Evolutionary conservation across 2,329 filamentous ascomycete species (phyloP), one percentile per base, ranked within the genome.

Genomic region (Xylaria digitata): DNA sequence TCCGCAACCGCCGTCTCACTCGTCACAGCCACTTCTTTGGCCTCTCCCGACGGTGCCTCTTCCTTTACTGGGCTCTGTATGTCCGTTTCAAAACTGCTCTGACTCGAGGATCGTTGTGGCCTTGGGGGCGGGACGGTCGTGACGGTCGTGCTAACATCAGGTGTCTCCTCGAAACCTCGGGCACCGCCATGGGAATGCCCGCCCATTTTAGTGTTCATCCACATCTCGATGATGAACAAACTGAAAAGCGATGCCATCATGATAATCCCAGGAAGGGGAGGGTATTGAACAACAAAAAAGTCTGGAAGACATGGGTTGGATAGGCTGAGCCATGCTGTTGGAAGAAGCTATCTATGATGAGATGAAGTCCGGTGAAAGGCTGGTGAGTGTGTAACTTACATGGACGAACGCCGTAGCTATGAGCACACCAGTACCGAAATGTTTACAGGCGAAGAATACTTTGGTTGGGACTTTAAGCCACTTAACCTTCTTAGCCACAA

Each of bases 371-470:
- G 17, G 6, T 21, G 2, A 13, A 21, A 6, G 17, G 9, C 4
- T 5, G 37, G 57, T 30, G 6, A 17, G 21, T 11, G 2, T 1
- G 17, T 5, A 73, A 89, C 83, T 57, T 53, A 66, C 63, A 82
- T 92, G 90, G 21, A 92, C 90, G 71, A 92, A 92, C 2, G 90
- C 90, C 1, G 90, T 92, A 30, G 90, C 90, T 64, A 92, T 86
- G 43, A 92, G 81, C 19, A 92, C 90, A 67, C 90, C 90, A 0
- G 90, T 92, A 75, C 90, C 88, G 69, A 90, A 90, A 72, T 89
- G 87, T 71, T 89, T 89, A 78, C 86, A 88, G 62, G 86, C 84
- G 74, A 89, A 89, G 77, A 89, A 88, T 37, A 87, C 74, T 70
- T 82, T 84, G 1, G 84, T 79, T 0, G 86, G 85, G 8, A 88